Evolutionary conservation across 2,329 filamentous ascomycete genomes (phyloP).

Genomic region (Xylariaceae sp.): DNA sequence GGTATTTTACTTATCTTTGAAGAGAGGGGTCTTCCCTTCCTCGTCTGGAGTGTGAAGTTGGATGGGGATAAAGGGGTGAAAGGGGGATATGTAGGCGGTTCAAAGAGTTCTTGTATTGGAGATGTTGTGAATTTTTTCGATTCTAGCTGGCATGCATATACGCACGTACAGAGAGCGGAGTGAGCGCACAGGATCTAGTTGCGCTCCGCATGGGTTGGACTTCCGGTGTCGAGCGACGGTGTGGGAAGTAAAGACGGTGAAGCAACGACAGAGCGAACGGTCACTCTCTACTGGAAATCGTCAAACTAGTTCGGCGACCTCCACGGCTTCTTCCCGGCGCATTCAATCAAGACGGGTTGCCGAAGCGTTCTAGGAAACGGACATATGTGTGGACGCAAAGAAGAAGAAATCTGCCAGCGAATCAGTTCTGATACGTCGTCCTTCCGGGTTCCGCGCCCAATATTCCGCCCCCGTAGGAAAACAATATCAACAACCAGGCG

Average conservation of each 20-base stretch:
- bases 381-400: slow-evolving; percentile 9
- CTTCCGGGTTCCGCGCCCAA: slow-evolving; percentile 6
- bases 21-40: not conserved
- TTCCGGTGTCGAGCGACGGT: not conserved
- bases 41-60: not conserved
- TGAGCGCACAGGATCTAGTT: slow-evolving; percentile 4
- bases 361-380: slow-evolving; percentile 6
- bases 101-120: slow-evolving; percentile 10
- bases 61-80: slow-evolving; percentile 7
- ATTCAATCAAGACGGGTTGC: slow-evolving; percentile 10
- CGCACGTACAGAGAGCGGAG: slow-evolving; percentile 12
- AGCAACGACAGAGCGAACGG: not conserved
- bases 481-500: slow-evolving; percentile 14
- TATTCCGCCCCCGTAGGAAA: slow-evolving; percentile 9
- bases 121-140: not conserved
- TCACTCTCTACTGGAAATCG: too few species aligned
- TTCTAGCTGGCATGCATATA: slow-evolving; percentile 15
- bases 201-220: slow-evolving; percentile 1
- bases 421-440: slow-evolving; percentile 18
- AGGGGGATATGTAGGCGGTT: not conserved
- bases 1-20: slow-evolving; percentile 1
- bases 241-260: slow-evolving; percentile 1
- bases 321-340: slow-evolving; percentile 1
- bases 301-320: not conserved
- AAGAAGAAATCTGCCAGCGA: slow-evolving; percentile 15